phyloP scores from a whole-genome alignment of 805 yeast species.

The Sugiyamaella smithiae region DNA sequence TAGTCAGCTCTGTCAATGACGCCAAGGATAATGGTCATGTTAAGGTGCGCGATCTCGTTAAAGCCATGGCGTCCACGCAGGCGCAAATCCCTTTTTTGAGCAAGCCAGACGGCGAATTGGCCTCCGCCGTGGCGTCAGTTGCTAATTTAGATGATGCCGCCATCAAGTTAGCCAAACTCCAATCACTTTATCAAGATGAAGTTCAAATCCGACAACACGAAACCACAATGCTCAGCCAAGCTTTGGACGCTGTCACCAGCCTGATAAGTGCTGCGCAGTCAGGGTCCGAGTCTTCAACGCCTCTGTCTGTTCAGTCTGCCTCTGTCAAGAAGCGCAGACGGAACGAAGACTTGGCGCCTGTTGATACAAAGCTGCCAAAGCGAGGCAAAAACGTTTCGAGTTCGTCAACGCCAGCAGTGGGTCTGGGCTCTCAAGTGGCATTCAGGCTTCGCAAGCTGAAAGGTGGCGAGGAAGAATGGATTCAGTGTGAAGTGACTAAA shows the following conservation, averaged over 20 bases:
- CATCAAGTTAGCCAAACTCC: conserved; percentile 4
- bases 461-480: conserved; percentile 86
- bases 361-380: conserved; percentile 6
- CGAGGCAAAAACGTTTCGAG: conserved; percentile 9
- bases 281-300: conserved; percentile 4
- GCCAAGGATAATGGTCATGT: conserved; percentile 10
- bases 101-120: neutral
- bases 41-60: conserved; percentile 9
- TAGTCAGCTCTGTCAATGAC: neutral
- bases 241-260: conserved; percentile 10
- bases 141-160: conserved; percentile 6
- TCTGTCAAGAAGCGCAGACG: conserved; percentile 15
- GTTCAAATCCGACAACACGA: conserved; percentile 6
- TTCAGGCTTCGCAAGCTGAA: conserved; percentile 61
- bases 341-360: conserved; percentile 9
- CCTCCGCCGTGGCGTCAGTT: neutral
- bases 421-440: conserved; percentile 76
- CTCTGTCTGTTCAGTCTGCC: neutral
- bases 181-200: conserved; percentile 8
- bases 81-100: conserved; percentile 1
- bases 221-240: conserved; percentile 9
- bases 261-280: conserved; percentile 7
- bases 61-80: conserved; percentile 3
- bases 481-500: conserved; percentile 84
- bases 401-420: neutral